These are phyloP conservation scores for Kwoniella mangroviensis DNA, from an alignment of 768 basidiomycete species.

Conservation along the genomic window DNA sequence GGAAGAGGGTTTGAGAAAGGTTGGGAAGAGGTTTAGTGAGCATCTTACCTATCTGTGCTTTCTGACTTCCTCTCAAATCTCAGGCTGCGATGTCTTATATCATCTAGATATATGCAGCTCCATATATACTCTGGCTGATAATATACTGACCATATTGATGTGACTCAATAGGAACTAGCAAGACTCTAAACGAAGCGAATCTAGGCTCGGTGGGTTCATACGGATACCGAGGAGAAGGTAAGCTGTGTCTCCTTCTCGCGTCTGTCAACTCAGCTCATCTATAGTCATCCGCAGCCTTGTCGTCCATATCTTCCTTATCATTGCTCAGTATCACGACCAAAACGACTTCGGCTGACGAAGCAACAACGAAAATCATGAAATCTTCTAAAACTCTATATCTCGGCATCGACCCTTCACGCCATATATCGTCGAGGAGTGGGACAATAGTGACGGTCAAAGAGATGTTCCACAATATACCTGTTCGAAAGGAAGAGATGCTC, in stretches of 20 bases:
- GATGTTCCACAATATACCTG: slow-evolving; percentile 79
- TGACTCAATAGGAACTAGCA: slow-evolving; percentile 20
- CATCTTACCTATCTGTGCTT: slow-evolving; percentile 24
- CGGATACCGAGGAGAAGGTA: slow-evolving; percentile 94
- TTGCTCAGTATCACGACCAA: slow-evolving; percentile 82
- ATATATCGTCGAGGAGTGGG: slow-evolving; percentile 71
- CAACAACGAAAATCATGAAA: slow-evolving; percentile 81
- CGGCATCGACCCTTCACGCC: slow-evolving; percentile 64
- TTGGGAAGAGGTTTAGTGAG: slow-evolving; percentile 76
- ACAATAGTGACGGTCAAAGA: slow-evolving; percentile 85
- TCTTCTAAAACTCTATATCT: slow-evolving; percentile 70
- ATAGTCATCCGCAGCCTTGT: slow-evolving; percentile 39
- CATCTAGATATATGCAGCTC: not conserved
- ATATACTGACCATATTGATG: too few species aligned
- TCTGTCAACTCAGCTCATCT: not conserved
- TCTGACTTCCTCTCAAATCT: too few species aligned
- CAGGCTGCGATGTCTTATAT: too few species aligned
- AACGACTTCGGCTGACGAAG: slow-evolving; percentile 67
- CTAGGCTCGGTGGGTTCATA: slow-evolving; percentile 62
- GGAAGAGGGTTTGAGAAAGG: slow-evolving; percentile 64
- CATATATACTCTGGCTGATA: too few species aligned
- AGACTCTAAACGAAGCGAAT: slow-evolving; percentile 14
- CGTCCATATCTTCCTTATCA: slow-evolving; percentile 78
- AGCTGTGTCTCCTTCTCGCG: slow-evolving; percentile 5
- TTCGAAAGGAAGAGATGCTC: slow-evolving; percentile 20